These are phyloP conservation scores for Suhomyces xylopsoci DNA, from an alignment of 805 yeast genomes.

Conservation along the genomic window DNA sequence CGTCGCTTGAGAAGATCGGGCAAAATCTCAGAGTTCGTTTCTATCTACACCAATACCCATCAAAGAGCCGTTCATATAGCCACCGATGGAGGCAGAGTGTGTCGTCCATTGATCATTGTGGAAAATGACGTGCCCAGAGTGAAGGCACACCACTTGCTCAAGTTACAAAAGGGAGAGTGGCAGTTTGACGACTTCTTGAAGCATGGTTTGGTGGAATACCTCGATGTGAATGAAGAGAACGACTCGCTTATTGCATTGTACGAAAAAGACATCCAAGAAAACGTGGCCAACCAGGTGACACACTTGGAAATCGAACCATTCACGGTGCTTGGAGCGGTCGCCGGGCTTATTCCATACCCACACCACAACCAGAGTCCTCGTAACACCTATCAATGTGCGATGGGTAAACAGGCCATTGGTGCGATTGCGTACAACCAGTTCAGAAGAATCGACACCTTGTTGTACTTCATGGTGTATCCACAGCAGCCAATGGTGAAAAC, in stretches of 20 bases:
- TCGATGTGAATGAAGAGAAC: slow-evolving; percentile 64
- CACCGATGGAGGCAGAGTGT: slow-evolving; percentile 97
- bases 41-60: slow-evolving; percentile 85
- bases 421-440: slow-evolving; percentile 97
- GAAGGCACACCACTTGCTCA: slow-evolving; percentile 61
- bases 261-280: slow-evolving; percentile 53
- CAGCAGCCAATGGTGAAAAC: slow-evolving; percentile 99
- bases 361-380: slow-evolving; percentile 92
- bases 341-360: slow-evolving; percentile 88
- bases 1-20: slow-evolving; percentile 81
- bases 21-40: slow-evolving; percentile 82
- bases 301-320: slow-evolving; percentile 96
- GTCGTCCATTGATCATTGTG: slow-evolving; percentile 92
- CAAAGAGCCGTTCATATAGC: slow-evolving; percentile 95
- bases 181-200: slow-evolving; percentile 87
- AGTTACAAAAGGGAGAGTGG: slow-evolving; percentile 66
- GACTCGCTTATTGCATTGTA: slow-evolving; percentile 36
- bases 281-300: slow-evolving; percentile 48
- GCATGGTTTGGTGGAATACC: slow-evolving; percentile 86
- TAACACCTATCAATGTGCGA: slow-evolving; percentile 90
- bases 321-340: slow-evolving; percentile 89
- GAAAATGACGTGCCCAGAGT: slow-evolving; percentile 70
- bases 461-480: slow-evolving; percentile 96
- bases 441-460: slow-evolving; percentile 88
- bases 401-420: slow-evolving; percentile 99